Evolutionary conservation across 768 basidiomycete genomes (phyloP).

Genomic region (Inosperma sp.): DNA sequence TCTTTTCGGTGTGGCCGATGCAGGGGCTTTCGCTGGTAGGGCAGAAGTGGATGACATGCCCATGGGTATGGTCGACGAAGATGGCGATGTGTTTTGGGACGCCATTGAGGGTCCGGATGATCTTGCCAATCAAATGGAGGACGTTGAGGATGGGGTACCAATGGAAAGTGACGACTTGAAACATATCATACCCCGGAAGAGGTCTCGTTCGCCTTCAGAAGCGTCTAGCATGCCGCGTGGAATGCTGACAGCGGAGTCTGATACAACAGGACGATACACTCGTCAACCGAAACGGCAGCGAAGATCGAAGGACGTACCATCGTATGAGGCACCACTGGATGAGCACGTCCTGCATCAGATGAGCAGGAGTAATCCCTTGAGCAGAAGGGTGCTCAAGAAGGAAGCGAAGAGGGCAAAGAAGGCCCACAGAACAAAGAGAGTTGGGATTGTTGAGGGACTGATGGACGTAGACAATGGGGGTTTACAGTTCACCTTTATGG

Average conservation of each 20-base stretch:
- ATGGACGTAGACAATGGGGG: conserved; percentile 49
- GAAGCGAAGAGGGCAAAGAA: conserved; percentile 61
- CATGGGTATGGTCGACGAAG: conserved; percentile 41
- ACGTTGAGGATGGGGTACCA: conserved; percentile 12
- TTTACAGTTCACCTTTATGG: conserved; percentile 47
- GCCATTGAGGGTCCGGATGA: conserved; percentile 33
- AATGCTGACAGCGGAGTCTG: conserved; percentile 14
- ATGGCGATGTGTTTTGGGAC: conserved; percentile 40
- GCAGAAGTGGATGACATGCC: conserved; percentile 35
- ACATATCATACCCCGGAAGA: conserved; percentile 35
- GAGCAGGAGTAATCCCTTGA: conserved; percentile 56
- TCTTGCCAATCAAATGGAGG: neutral
- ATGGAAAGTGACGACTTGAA: conserved; percentile 36
- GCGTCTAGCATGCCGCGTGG: conserved; percentile 11
- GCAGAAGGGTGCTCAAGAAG: conserved; percentile 54
- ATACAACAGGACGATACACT: conserved; percentile 20
- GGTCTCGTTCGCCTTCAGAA: conserved; percentile 36
- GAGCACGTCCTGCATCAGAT: conserved; percentile 42
- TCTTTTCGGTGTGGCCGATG: conserved; percentile 75
- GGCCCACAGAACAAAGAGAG: conserved; percentile 35
- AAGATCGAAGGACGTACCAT: conserved; percentile 48
- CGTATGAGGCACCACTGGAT: conserved; percentile 49
- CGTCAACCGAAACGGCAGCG: conserved; percentile 60
- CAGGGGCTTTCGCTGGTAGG: conserved; percentile 63
- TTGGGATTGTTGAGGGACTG: conserved; percentile 17